phyloP scores from a whole-genome alignment of 2,329 filamentous ascomycete species.

The Dactylellina cionopaga region DNA sequence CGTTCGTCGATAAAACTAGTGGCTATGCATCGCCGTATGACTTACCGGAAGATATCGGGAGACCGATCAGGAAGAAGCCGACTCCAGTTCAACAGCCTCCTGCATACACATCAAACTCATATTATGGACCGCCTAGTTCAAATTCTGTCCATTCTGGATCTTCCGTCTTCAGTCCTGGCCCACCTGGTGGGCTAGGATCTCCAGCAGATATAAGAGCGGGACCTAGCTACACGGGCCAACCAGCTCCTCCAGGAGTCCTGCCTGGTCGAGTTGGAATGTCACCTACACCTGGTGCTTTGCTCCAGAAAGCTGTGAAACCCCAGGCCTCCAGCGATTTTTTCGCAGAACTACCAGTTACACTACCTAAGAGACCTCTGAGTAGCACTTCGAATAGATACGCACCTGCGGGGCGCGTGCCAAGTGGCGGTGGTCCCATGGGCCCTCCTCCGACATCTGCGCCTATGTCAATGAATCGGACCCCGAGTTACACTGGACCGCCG shows the following conservation, averaged over 20 bases:
- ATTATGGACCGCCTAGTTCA: conserved; percentile 16
- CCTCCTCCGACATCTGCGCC: conserved; percentile 24
- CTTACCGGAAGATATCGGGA: conserved; percentile 86
- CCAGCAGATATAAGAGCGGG: conserved; percentile 41
- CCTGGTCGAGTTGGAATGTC: conserved; percentile 6
- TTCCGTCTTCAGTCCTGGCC: conserved; percentile 28
- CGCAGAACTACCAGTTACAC: conserved; percentile 28
- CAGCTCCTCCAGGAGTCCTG: conserved; percentile 11
- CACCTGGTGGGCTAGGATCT: conserved; percentile 27
- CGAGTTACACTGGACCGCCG: conserved; percentile 35
- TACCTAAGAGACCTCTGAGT: conserved; percentile 32
- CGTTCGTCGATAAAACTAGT: conserved; percentile 91
- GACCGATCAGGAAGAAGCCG: conserved; percentile 72
- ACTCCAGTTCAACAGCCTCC: conserved; percentile 61
- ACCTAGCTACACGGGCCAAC: conserved; percentile 24
- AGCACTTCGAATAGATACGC: conserved; percentile 31
- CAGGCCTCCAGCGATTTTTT: conserved; percentile 38
- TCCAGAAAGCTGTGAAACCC: conserved; percentile 16
- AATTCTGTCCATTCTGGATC: conserved; percentile 20
- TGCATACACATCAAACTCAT: conserved; percentile 8
- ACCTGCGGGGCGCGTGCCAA: conserved; percentile 18
- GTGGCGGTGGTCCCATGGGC: neutral
- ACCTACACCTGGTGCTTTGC: conserved; percentile 17
- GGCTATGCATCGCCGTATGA: conserved; percentile 96
- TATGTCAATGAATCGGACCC: conserved; percentile 8